These are phyloP conservation scores for Aspergillus sp. DNA, from an alignment of 2,329 filamentous ascomycete genomes.

Conservation along the genomic window DNA sequence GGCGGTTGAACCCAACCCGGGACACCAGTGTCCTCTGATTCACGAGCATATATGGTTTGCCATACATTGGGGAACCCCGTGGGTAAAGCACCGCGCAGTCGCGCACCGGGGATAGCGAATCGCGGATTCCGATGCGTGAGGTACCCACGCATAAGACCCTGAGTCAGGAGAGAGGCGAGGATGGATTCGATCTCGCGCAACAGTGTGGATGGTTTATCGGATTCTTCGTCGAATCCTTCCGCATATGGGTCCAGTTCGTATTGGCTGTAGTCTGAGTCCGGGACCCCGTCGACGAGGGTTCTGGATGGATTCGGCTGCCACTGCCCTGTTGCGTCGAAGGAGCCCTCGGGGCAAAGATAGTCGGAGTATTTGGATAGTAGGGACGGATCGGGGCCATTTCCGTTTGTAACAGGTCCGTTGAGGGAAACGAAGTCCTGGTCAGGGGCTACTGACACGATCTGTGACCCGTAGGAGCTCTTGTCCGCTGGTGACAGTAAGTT, in stretches of 20 bases:
- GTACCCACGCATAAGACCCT: slow-evolving; percentile 81
- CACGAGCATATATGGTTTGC: slow-evolving; percentile 64
- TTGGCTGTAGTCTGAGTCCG: slow-evolving; percentile 37
- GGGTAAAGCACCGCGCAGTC: slow-evolving; percentile 39
- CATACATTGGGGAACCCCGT: slow-evolving; percentile 70
- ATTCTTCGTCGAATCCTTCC: slow-evolving; percentile 15
- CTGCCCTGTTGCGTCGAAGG: slow-evolving; percentile 34
- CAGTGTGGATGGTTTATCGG: slow-evolving; percentile 45
- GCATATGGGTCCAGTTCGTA: slow-evolving; percentile 60
- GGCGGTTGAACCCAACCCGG: slow-evolving; percentile 69
- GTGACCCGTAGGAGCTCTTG: slow-evolving; percentile 23
- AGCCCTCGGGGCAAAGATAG: slow-evolving; percentile 34
- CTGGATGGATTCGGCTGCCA: slow-evolving; percentile 26
- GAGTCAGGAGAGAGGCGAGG: slow-evolving; percentile 72
- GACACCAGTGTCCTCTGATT: slow-evolving; percentile 62
- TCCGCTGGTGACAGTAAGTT: neutral
- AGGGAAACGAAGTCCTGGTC: slow-evolving; percentile 36
- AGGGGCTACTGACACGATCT: slow-evolving; percentile 29
- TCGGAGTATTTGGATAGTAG: slow-evolving; percentile 34
- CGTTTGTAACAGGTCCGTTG: slow-evolving; percentile 11
- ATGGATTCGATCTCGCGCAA: slow-evolving; percentile 70
- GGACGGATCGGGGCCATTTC: slow-evolving; percentile 11
- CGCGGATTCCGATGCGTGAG: slow-evolving; percentile 73
- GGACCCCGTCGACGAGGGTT: slow-evolving; percentile 28
- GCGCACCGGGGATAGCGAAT: slow-evolving; percentile 78